Evolutionary conservation across 106 monocot species (phyloP).

Genomic region (Phalaenopsis aphrodite): DNA sequence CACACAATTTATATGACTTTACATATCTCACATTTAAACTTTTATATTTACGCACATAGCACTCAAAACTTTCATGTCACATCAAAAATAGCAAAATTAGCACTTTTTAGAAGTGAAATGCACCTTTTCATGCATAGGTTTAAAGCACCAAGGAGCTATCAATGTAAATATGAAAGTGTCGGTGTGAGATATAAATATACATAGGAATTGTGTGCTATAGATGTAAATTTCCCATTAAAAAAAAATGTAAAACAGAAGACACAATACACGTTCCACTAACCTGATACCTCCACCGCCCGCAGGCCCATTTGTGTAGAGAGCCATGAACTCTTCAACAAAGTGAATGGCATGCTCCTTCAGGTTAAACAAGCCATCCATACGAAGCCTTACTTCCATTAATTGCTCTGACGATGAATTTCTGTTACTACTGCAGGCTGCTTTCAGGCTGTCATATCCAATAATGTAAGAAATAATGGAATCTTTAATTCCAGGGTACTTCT

Average conservation of each 20-base stretch:
- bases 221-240: background rate
- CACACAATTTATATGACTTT: no score
- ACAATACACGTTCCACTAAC: conserved; percentile 20
- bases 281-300: conserved; percentile 95
- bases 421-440: conserved; percentile 21
- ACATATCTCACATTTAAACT: no score
- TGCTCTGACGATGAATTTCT: conserved; percentile 13
- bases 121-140: no score
- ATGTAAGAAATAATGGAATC: conserved; percentile 67
- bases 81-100: no score
- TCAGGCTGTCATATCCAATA: conserved; percentile 86
- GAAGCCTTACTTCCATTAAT: conserved; percentile 62
- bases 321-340: conserved; percentile 74
- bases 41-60: no score
- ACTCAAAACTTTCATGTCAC: no score
- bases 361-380: conserved; percentile 89
- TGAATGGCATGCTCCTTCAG: conserved; percentile 58
- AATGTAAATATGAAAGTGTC: no score
- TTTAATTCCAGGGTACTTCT: conserved; percentile 57
- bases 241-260: conserved; percentile 6
- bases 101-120: no score
- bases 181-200: no score
- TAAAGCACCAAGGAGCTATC: no score
- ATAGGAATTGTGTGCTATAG: no score
- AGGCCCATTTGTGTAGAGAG: conserved; percentile 97